Conservation (phyloP, 164 flowering plant species). For the Tetracentron sinense region DNA sequence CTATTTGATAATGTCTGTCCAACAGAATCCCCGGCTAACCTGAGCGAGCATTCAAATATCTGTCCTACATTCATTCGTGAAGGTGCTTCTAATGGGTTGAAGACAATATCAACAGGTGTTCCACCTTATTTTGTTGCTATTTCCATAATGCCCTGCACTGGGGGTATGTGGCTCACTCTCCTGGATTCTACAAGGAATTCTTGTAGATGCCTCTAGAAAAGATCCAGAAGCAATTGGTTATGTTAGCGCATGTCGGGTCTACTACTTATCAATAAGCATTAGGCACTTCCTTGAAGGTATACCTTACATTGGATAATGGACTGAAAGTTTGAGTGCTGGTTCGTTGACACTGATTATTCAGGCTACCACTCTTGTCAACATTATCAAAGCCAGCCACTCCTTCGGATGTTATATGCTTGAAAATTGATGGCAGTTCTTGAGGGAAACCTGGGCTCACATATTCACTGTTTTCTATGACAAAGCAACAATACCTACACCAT, state of each 20-base stretch:
- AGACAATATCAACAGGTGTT: too few relatives aligned
- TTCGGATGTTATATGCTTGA: conserved; percentile 29
- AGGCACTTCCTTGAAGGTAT: background rate
- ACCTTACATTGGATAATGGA: conserved; percentile 14
- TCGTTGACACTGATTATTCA: conserved; percentile 3
- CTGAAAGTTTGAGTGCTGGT: conserved; percentile 7
- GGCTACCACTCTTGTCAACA: conserved; percentile 1
- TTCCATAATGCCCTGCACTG: too few relatives aligned
- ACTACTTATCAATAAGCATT: background rate
- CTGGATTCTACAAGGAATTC: background rate
- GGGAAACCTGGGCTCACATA: conserved; percentile 14
- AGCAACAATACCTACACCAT: conserved; percentile 11
- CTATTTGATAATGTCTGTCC: too few relatives aligned
- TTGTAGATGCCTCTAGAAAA: background rate
- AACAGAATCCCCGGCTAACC: too few relatives aligned
- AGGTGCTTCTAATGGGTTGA: too few relatives aligned
- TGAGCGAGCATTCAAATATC: too few relatives aligned
- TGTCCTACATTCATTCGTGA: too few relatives aligned
- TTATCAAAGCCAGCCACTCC: conserved; percentile 41
- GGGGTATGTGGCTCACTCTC: too few relatives aligned
- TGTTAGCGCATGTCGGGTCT: background rate
- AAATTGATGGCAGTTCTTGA: conserved; percentile 35
- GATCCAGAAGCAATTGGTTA: too few relatives aligned
- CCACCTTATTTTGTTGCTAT: too few relatives aligned
- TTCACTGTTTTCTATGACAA: conserved; percentile 25